Conservation (phyloP, 768 basidiomycete species). For the Termitomyces sp. region DNA sequence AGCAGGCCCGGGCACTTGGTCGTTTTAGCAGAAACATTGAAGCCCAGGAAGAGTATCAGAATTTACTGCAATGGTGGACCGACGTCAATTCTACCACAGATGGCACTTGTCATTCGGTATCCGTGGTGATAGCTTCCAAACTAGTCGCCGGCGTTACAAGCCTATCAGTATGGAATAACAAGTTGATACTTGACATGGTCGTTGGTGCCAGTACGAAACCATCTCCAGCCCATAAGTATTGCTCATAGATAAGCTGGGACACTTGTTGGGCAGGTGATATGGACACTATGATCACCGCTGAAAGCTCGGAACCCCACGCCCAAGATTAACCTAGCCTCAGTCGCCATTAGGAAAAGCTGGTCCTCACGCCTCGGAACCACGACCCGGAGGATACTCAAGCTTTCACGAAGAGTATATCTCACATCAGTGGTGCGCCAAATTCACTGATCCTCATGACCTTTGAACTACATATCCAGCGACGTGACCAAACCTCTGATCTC, state of each 20-base stretch:
- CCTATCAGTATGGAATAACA: not conserved
- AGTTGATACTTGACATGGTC: not conserved
- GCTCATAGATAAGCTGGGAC: not conserved
- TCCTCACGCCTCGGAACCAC: not conserved
- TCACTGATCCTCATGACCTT: too few species aligned
- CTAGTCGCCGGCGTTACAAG: not conserved
- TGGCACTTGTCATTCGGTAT: too few species aligned
- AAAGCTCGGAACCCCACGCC: constrained; percentile 11
- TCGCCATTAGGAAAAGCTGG: constrained; percentile 11
- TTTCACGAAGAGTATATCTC: constrained; percentile 4
- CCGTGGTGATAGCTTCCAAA: not conserved
- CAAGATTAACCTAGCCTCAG: constrained; percentile 2
- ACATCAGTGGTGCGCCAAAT: not conserved
- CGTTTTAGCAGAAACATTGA: too few species aligned
- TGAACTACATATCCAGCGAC: too few species aligned
- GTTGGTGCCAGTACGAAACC: not conserved
- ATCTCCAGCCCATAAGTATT: not conserved
- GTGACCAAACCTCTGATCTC: too few species aligned
- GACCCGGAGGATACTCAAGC: not conserved
- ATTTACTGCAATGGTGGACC: not conserved
- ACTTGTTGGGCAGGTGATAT: constrained; percentile 5
- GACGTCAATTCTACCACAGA: not conserved
- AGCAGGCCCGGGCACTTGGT: not conserved
- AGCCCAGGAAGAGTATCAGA: not conserved
- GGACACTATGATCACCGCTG: constrained; percentile 7